Percentiles rank a stretch among this genome's conserved stretches.
phyloP scores from a whole-genome alignment of 352 stramenopile genomes.

The Phytophthora podocarpi region DNA sequence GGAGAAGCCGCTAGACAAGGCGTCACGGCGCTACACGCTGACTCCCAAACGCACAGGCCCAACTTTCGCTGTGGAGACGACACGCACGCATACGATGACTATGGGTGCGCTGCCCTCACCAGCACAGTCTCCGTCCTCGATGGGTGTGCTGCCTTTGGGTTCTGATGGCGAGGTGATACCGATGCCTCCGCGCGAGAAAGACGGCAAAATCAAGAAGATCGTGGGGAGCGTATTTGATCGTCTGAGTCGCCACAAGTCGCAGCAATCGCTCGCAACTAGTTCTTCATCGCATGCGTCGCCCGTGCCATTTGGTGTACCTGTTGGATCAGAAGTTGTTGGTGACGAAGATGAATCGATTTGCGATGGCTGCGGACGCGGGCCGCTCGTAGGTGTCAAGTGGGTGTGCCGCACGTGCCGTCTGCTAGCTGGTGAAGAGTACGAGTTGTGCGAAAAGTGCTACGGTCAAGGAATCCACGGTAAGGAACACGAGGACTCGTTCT shows the following conservation, averaged over 20 bases:
- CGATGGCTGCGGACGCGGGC: slow-evolving; percentile 65
- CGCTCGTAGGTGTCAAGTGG: slow-evolving; percentile 63
- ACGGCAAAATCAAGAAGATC: slow-evolving; percentile 84
- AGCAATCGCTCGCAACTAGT: slow-evolving; percentile 31
- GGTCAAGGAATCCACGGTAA: slow-evolving; percentile 72
- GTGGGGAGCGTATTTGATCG: slow-evolving; percentile 74
- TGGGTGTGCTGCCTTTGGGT: slow-evolving; percentile 20
- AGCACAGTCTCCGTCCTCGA: slow-evolving; percentile 31
- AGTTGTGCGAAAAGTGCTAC: slow-evolving; percentile 81
- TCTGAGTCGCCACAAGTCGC: slow-evolving; percentile 68
- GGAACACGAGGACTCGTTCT: slow-evolving; percentile 67
- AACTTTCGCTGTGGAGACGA: slow-evolving; percentile 41
- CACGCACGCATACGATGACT: slow-evolving; percentile 36
- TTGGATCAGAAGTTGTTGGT: slow-evolving; percentile 11
- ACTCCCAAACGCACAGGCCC: slow-evolving; percentile 35
- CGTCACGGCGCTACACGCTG: slow-evolving; percentile 41
- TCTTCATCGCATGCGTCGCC: slow-evolving; percentile 28
- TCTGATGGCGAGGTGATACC: slow-evolving; percentile 33
- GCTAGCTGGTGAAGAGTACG: slow-evolving; percentile 54
- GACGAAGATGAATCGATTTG: slow-evolving; percentile 68
- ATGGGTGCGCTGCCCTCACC: slow-evolving; percentile 42
- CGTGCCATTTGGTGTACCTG: slow-evolving; percentile 9
- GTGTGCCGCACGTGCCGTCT: slow-evolving; percentile 65
- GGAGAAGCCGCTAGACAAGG: slow-evolving; percentile 26
- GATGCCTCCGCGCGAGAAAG: slow-evolving; percentile 28